Base-by-base conservation (phyloP, 108 stramenopile species). In the Cylindrotheca closterium region DNA sequence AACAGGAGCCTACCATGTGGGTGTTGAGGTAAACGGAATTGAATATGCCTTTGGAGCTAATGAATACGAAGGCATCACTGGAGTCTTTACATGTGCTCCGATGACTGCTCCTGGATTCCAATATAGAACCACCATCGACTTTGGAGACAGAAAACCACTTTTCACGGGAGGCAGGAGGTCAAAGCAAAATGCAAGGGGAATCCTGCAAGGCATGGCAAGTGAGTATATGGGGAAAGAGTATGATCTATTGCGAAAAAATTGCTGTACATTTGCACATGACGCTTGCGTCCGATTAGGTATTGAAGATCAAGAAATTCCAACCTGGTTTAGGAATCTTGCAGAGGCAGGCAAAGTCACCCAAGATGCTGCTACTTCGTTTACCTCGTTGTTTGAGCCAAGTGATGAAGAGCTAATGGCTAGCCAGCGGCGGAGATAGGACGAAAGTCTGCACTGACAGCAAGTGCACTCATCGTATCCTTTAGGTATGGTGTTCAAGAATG, bases 1-100 rank as follows among this genome's bases (percentile, higher is more conserved):
- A 30, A 92, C 91, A 8, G 91, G 91, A 30, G 87, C 82, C 21
- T 92, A 92, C 53, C 91, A 92, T 67, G 86, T 84, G 48, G 91
- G 91, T 15, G 66, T 92, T 28, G 91, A 92, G 71, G 80, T 87
- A 52, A 91, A 91, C 70, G 87, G 87, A 30, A 57, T 92, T 21
- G 91, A 92, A 63, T 92, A 88, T 55, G 85, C 87, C 3, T 92
- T 73, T 63, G 91, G 91, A 18, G 83, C 85, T 10, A 88, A 83
- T 50, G 64, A 66, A 47, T 71, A 73, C n/a, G 68, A 67, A 22
- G 87, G 86, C 1, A 67, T 83, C 68, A 83, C 83, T 7, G 92
- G 92, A 17, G 75, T 93, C 19, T 93, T 93, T 70, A 80, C 92
- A 0, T 93, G 88, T 56, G 61, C 65, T 21, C 92, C 92, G 17